These are phyloP conservation scores for Lasiodiplodia hormozganensis DNA, from an alignment of 2,329 filamentous ascomycete genomes.

Conservation along the genomic window DNA sequence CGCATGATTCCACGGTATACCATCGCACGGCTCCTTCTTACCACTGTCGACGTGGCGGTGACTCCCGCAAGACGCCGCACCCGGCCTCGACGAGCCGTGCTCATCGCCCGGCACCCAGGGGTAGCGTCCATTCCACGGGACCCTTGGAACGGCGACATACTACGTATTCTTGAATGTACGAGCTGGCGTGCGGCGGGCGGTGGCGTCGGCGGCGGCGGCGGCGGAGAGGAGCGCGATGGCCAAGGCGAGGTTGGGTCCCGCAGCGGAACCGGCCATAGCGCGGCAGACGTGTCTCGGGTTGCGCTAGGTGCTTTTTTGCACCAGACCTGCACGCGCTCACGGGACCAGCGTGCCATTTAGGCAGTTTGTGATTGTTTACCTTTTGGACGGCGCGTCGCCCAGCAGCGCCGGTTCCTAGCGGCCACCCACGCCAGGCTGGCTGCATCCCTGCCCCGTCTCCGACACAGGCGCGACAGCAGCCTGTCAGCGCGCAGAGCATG, in stretches of 20 bases:
- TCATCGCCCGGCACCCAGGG: not conserved
- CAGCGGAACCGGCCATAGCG: slow-evolving; percentile 17
- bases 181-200: slow-evolving; percentile 4
- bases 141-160: not conserved
- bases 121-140: not conserved
- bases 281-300: slow-evolving; percentile 20
- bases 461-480: slow-evolving; percentile 37
- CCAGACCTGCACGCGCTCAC: slow-evolving; percentile 23
- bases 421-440: slow-evolving; percentile 21
- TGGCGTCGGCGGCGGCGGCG: slow-evolving; percentile 14
- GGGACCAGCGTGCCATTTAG: slow-evolving; percentile 23
- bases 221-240: slow-evolving; percentile 17
- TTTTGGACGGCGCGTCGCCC: slow-evolving; percentile 28
- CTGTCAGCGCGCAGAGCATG: slow-evolving; percentile 42
- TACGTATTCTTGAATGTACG: not conserved
- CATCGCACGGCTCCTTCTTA: slow-evolving; percentile 27
- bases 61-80: not conserved
- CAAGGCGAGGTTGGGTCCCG: slow-evolving; percentile 17
- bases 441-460: slow-evolving; percentile 25
- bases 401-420: slow-evolving; percentile 5
- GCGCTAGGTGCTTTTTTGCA: not conserved
- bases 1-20: slow-evolving; percentile 24
- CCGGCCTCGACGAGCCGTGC: not conserved
- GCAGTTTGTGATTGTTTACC: slow-evolving; percentile 30
- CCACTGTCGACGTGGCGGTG: slow-evolving; percentile 14